Base-by-base conservation (phyloP, 495 filamentous ascomycete genomes). In the Podospora pseudocomata region DNA sequence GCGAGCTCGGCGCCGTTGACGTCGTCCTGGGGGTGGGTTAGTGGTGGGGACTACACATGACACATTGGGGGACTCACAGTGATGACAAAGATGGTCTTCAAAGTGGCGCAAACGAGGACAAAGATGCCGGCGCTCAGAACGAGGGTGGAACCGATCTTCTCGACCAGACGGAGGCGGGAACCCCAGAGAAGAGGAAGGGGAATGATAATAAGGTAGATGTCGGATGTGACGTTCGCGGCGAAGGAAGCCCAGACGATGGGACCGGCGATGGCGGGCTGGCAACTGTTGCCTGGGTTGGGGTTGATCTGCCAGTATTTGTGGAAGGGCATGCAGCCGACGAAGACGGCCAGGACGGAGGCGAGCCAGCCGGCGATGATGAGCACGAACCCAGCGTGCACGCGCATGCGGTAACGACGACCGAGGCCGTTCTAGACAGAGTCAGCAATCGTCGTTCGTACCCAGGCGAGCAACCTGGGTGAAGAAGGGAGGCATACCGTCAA, bases 131-230 rank as follows among this genome's bases (percentile, higher is more conserved):
- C 82, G 59, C 83, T 77, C 5, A 85, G 80, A 19, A 85, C 74
- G 34, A 84, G 65, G 4, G 81, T 82, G 60, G 79, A 75, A 2
- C 78, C 81, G 3, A 84, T 67, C 65, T 83, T 86, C 70, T 85
- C 84, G 0, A 78, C 27, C 0, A 77, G 70, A 63, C 74, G 81
- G 19, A 85, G 73, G 15, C 75, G 79, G 1, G 82, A 81, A 59
- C 78, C 75, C 82, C 82, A 85, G 7, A 84, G 80, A 78, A 86
- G 79, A 0, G 83, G 84, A 27, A 86, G 79, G 11, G 83, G 84
- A 19, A 85, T 82, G 32, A 80, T 68, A 64, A 86, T 81, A 11
- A 86, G 77, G 67, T 84, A 85, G 49, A 81, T 67, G 61, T 86
- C 84, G 23, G 80, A 82, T 26, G 75, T 54, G 18, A 85, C 70